phyloP scores from a whole-genome alignment of 2,329 filamentous ascomycete genomes.

The Hawksworthiomyces lignivorus region DNA sequence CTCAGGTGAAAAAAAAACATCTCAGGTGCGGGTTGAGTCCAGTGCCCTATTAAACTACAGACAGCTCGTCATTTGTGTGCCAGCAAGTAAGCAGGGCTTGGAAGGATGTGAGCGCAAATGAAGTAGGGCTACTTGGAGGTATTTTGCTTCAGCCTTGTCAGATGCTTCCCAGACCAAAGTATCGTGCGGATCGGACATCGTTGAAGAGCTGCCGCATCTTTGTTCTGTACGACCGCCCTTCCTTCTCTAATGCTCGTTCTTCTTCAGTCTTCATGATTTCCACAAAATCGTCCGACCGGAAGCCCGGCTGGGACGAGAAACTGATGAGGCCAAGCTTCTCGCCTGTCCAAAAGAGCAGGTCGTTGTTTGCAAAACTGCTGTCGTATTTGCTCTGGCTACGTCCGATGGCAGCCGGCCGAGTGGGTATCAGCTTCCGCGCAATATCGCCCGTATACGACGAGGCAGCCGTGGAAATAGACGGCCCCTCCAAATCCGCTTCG shows the following conservation, averaged over 20 bases:
- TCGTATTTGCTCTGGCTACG: constrained; percentile 13
- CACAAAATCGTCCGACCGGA: constrained; percentile 44
- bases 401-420: constrained; percentile 25
- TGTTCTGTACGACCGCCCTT: constrained; percentile 55
- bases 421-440: constrained; percentile 70
- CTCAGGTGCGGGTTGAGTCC: no score
- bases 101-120: no score
- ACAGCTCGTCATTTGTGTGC: no score
- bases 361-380: constrained; percentile 44
- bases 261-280: constrained; percentile 34
- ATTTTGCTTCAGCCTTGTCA: neutral
- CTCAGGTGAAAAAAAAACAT: no score
- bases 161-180: constrained; percentile 30
- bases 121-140: no score
- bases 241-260: constrained; percentile 42
- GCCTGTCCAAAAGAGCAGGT: constrained; percentile 81
- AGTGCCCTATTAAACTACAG: no score
- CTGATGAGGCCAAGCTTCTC: constrained; percentile 69
- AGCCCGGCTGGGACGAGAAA: constrained; percentile 48
- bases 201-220: constrained; percentile 70
- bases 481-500: constrained; percentile 21
- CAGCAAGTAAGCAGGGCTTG: no score
- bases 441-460: constrained; percentile 58
- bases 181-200: constrained; percentile 66
- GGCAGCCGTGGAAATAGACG: constrained; percentile 25